Evolutionary conservation across 805 yeast species (phyloP).

Genomic region (Suhomyces prunicola): DNA sequence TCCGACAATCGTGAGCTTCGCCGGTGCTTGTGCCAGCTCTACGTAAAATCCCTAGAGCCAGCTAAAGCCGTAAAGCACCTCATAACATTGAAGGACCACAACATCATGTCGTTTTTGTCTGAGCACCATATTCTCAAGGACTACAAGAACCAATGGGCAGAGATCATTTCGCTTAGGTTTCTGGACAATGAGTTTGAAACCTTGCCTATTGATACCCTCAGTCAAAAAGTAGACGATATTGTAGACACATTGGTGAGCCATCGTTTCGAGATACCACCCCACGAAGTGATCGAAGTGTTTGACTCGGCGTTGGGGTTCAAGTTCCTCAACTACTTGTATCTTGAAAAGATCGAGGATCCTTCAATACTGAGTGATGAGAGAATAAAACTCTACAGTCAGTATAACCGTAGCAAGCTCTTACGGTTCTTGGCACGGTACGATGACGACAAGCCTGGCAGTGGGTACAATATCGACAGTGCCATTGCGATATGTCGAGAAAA

Average conservation of each 20-base stretch:
- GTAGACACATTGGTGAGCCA: constrained; percentile 57
- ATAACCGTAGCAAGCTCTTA: constrained; percentile 52
- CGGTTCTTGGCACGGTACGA: constrained; percentile 54
- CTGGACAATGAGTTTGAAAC: constrained; percentile 33
- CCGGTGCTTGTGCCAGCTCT: constrained; percentile 48
- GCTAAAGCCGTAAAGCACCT: constrained; percentile 63
- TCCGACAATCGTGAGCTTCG: constrained; percentile 28
- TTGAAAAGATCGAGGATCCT: constrained; percentile 63
- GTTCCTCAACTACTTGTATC: constrained; percentile 58
- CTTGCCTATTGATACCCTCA: constrained; percentile 41
- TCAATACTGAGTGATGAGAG: constrained; percentile 64
- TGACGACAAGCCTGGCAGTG: constrained; percentile 12
- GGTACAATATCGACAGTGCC: constrained; percentile 68
- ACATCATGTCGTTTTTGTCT: constrained; percentile 56
- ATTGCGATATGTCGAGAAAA: constrained; percentile 58
- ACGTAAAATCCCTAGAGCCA: constrained; percentile 56
- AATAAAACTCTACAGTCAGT: constrained; percentile 62
- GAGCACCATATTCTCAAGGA: constrained; percentile 59
- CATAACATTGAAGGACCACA: constrained; percentile 50
- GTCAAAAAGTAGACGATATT: constrained; percentile 39
- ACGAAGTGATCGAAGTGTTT: constrained; percentile 47
- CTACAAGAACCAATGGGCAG: constrained; percentile 49
- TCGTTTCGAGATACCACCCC: constrained; percentile 63
- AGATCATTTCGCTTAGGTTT: constrained; percentile 45
- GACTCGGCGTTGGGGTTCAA: constrained; percentile 28